phyloP scores from a whole-genome alignment of 768 basidiomycete genomes.

The Pulveroboletus sp. region DNA sequence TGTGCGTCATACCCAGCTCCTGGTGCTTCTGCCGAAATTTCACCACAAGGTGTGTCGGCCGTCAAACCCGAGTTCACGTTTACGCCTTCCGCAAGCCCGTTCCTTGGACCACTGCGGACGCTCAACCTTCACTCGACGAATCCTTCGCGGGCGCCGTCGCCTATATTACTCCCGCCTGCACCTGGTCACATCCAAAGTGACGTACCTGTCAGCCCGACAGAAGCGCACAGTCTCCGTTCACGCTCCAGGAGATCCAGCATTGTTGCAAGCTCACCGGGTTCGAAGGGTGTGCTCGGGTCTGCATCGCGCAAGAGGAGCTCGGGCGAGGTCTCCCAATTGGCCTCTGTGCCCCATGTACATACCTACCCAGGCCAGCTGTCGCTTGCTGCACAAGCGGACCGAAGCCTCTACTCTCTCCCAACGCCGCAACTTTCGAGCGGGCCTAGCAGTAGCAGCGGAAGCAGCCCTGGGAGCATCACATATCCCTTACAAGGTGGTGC shows the following conservation, averaged over 20 bases:
- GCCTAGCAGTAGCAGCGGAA: constrained; percentile 54
- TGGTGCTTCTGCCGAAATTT: constrained; percentile 28
- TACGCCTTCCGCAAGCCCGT: constrained; percentile 75
- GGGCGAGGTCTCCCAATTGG: constrained; percentile 28
- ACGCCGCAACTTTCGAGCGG: constrained; percentile 65
- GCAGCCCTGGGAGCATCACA: constrained; percentile 53
- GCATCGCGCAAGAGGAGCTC: constrained; percentile 28
- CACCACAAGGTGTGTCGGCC: constrained; percentile 20
- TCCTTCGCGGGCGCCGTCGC: constrained; percentile 68
- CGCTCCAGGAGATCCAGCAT: constrained; percentile 29
- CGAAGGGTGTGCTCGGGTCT: constrained; percentile 25
- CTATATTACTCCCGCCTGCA: constrained; percentile 59
- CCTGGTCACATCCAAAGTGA: constrained; percentile 23
- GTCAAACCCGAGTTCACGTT: constrained; percentile 36
- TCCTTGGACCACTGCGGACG: constrained; percentile 72
- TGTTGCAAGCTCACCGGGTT: constrained; percentile 35
- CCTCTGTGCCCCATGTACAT: constrained; percentile 27
- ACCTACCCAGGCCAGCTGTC: constrained; percentile 33
- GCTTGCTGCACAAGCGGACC: constrained; percentile 24
- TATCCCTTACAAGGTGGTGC: constrained; percentile 32
- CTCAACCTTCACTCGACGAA: constrained; percentile 70
- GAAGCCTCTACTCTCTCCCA: constrained; percentile 33
- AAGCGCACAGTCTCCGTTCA: constrained; percentile 26
- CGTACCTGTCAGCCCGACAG: constrained; percentile 32
- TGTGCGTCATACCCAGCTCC: constrained; percentile 23